A percentile compares a stretch with the other conserved stretches of the same genome.
phyloP scores from a whole-genome alignment of 2,329 filamentous ascomycete genomes.

The Elsinoe arachidis region DNA sequence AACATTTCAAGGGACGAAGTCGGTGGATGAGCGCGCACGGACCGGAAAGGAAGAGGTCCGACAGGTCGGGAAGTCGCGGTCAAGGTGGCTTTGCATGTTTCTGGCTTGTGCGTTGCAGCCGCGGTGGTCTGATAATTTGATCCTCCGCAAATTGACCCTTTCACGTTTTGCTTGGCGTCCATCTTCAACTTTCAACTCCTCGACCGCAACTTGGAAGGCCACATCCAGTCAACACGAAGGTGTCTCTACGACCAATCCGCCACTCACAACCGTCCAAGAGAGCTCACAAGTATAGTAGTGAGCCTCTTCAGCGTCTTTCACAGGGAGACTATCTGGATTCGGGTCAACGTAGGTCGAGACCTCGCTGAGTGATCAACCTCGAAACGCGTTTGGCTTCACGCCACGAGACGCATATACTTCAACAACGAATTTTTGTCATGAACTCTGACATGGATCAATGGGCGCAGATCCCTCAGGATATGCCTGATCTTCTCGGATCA shows the following conservation, averaged over 20 bases:
- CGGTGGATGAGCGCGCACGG: not conserved
- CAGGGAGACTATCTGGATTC: not conserved
- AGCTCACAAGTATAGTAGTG: not conserved
- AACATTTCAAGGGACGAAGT: not conserved
- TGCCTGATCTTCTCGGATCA: conserved; percentile 9
- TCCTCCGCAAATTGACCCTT: conserved; percentile 9
- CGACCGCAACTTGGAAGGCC: conserved; percentile 1
- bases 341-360: not conserved
- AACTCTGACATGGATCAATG: conserved; percentile 1
- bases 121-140: conserved; percentile 1
- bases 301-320: not conserved
- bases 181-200: conserved; percentile 5
- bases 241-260: not conserved
- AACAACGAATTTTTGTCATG: not conserved
- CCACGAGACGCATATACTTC: not conserved
- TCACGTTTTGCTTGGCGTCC: conserved; percentile 3
- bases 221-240: not conserved
- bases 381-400: conserved; percentile 6
- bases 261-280: not conserved
- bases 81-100: not conserved
- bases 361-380: not conserved
- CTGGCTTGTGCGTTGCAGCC: not conserved
- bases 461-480: not conserved
- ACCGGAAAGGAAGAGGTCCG: not conserved
- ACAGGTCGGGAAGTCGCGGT: not conserved